Conservation (phyloP, 2,329 filamentous ascomycete species). For the Emydomyces testavorans region DNA sequence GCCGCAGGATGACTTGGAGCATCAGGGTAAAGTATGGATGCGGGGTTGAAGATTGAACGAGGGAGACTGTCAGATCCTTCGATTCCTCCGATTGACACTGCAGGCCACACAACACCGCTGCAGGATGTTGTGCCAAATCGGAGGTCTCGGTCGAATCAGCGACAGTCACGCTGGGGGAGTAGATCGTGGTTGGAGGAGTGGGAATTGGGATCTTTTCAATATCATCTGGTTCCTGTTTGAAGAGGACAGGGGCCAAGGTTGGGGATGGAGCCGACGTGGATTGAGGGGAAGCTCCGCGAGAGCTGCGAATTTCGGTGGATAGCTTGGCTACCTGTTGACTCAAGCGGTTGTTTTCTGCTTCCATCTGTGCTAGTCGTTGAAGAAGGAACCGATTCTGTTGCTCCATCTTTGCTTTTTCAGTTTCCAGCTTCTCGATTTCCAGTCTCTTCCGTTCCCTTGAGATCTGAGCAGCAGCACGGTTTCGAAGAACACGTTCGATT, state of each 20-base stretch:
- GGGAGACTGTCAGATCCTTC: slow-evolving; percentile 37
- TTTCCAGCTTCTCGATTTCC: slow-evolving; percentile 73
- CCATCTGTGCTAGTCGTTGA: slow-evolving; percentile 48
- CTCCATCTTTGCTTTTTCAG: slow-evolving; percentile 54
- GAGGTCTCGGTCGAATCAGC: slow-evolving; percentile 47
- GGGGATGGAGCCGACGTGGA: slow-evolving; percentile 29
- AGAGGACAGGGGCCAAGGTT: slow-evolving; percentile 32
- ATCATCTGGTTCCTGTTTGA: slow-evolving; percentile 37
- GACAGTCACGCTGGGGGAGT: slow-evolving; percentile 32
- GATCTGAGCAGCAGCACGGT: slow-evolving; percentile 90
- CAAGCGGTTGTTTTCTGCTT: slow-evolving; percentile 43
- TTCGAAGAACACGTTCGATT: slow-evolving; percentile 92
- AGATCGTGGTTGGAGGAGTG: slow-evolving; percentile 30
- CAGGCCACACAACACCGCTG: slow-evolving; percentile 99
- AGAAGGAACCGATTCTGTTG: slow-evolving; percentile 61
- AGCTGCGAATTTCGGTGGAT: slow-evolving; percentile 35
- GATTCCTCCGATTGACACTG: slow-evolving; percentile 84
- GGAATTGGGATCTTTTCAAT: slow-evolving; percentile 32
- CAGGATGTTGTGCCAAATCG: slow-evolving; percentile 99
- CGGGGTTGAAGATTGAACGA: slow-evolving; percentile 33
- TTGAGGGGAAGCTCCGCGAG: slow-evolving; percentile 31
- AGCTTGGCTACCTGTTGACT: slow-evolving; percentile 42
- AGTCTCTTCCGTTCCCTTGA: slow-evolving; percentile 85
- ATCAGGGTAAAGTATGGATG: slow-evolving; percentile 34
- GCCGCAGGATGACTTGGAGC: slow-evolving; percentile 50